These are phyloP conservation scores for Tetrapyrgos nigripes DNA, from an alignment of 1,284 basidiomycete species.

Conservation along the genomic window DNA sequence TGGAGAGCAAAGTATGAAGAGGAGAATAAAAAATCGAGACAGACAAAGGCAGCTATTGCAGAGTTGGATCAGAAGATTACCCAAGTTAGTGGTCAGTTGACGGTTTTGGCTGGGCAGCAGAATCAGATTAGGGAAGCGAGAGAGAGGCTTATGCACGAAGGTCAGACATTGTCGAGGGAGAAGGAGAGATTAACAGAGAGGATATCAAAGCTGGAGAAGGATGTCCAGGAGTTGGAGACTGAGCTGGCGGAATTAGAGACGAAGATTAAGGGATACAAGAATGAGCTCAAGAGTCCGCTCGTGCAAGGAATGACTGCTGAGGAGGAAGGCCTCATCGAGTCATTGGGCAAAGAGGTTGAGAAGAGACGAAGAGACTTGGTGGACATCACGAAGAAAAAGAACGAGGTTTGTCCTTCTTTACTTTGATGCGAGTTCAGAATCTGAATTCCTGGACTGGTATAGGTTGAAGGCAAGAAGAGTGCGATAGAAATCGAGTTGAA, in stretches of 20 bases:
- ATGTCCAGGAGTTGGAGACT: slow-evolving; percentile 74
- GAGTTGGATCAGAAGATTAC: slow-evolving; percentile 91
- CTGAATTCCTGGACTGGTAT: slow-evolving; percentile 11
- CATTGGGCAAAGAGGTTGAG: slow-evolving; percentile 82
- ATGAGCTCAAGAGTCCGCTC: slow-evolving; percentile 83
- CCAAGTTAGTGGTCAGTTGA: slow-evolving; percentile 74
- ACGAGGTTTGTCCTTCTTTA: slow-evolving; percentile 63
- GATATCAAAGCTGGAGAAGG: slow-evolving; percentile 69
- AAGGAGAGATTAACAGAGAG: slow-evolving; percentile 74
- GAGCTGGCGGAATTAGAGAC: slow-evolving; percentile 69
- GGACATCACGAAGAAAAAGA: slow-evolving; percentile 72
- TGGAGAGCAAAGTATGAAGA: slow-evolving; percentile 81
- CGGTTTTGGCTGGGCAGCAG: slow-evolving; percentile 75
- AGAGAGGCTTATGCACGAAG: slow-evolving; percentile 72
- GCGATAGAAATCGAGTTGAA: slow-evolving; percentile 92
- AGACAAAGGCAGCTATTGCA: slow-evolving; percentile 76
- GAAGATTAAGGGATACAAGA: slow-evolving; percentile 67
- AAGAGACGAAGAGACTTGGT: slow-evolving; percentile 73
- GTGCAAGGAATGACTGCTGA: slow-evolving; percentile 74
- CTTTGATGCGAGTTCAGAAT: background rate
- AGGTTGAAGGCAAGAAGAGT: slow-evolving; percentile 85
- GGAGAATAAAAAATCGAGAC: slow-evolving; percentile 69
- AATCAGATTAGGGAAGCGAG: slow-evolving; percentile 75
- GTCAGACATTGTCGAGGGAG: slow-evolving; percentile 67
- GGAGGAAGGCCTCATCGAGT: slow-evolving; percentile 75